Evolutionary conservation across 768 basidiomycete species (phyloP), one percentile per base, ranked within the genome.

Genomic region (Kwoniella bestiolae): DNA sequence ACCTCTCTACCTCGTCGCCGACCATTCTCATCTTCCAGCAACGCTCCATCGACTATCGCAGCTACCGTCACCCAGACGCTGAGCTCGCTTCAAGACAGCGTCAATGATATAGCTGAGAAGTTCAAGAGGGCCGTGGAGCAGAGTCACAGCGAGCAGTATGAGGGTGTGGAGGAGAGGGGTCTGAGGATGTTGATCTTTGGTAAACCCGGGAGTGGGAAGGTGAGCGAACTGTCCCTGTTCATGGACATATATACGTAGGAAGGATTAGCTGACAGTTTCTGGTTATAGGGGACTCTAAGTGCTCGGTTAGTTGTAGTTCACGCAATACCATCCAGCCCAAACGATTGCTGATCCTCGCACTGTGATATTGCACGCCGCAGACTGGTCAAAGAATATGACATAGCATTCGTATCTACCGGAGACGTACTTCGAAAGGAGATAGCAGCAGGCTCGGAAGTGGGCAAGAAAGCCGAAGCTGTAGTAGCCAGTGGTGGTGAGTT

Each of bases 351-450:
- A 11, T 1, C 7, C 3, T 31, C 56, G 18, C 45, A 34, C 52
- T 58, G 56, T 46, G n/a, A 8, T 16, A 32, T 0, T 32, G 41
- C 5, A 16, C 58, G 25, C 9, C 59, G 62, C 63, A 68, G 80
- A 69, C 70, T 82, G 3, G 71, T 82, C 6, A 70, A 80, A 35
- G 75, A 78, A 16, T 82, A 80, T 59, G 77, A 80, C 57, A 77
- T 82, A 47, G 71, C 78, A 16, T 80, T 82, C 53, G 78, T 82
- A 11, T 79, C 79, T 1, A 80, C 80, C 3, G 81, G 81, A 4
- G 81, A 82, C 57, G 81, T 82, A 0, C 63, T 82, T 21, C 69
- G 81, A 6, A 75, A 79, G 55, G 81, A 82, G 57, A 82, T 82
- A 31, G 65, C 70, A 50, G 70, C 75, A 5, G 67, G 72, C 60